Evolutionary conservation across 2,329 filamentous ascomycete species (phyloP), one percentile per base, ranked within the genome.

Genomic region (Colletotrichum tabaci): DNA sequence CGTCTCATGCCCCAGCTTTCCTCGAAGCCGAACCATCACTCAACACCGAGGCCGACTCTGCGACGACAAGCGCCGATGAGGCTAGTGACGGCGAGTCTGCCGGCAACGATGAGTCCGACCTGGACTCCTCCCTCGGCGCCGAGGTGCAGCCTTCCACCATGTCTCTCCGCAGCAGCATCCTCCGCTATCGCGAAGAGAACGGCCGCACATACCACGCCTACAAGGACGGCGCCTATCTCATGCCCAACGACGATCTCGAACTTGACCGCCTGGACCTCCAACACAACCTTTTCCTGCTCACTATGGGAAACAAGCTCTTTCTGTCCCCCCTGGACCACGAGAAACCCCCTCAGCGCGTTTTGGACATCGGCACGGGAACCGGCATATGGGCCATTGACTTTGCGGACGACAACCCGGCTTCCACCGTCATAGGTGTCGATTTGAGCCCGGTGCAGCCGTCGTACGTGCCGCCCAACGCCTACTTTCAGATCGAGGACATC

Each of bases 391-490:
- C 81, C 4, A 82, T 87, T 8, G 85, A 87, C 67, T 82, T 86
- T 68, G 82, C 83, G 69, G 79, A 87, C 64, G 68, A 80, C 2
- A 83, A 86, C 64, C 86, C 87, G 23, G 77, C 83, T 63, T 84
- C 79, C 50, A 82, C 78, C 80, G 88, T 80, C 3, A 84, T 85
- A 49, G 89, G 88, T 12, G 86, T 87, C 3, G 89, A 91, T 74
- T 81, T 91, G 2, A 89, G 87, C 16, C 88, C 89, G 0, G 88
- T 89, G 16, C 89, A 91, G 71, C 88, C 88, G 2, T 81, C 81
- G 18, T 88, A 82, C 78, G 85, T 90, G 2, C 89, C 89, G 4
- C 84, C 85, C 52, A 92, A 92, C 75, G 87, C 91, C 46, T 86
- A 88, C 73, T 92, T 92, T 74, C 84, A 90, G 73, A 86, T 92